These are phyloP conservation scores for Porogramme epimiltina DNA, from an alignment of 1,284 basidiomycete species.

Conservation along the genomic window DNA sequence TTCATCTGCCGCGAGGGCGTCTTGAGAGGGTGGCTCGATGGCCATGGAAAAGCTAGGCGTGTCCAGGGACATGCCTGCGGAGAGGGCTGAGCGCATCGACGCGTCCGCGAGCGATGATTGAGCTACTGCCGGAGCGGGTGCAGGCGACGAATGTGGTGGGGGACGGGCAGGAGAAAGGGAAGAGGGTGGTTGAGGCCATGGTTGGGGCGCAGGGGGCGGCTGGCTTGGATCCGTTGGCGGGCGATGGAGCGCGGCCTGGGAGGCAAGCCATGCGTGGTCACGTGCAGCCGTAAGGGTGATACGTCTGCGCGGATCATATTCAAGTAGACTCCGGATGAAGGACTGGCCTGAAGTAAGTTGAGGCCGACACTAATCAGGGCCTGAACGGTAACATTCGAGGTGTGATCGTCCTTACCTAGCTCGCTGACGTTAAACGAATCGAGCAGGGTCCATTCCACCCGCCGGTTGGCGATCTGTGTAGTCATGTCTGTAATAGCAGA, in stretches of 20 bases:
- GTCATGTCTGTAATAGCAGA: constrained; percentile 54
- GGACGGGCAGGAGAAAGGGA: constrained; percentile 27
- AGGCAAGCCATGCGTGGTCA: constrained; percentile 65
- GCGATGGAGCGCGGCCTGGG: constrained; percentile 21
- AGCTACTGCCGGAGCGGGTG: constrained; percentile 12
- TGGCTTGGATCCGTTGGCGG: constrained; percentile 14
- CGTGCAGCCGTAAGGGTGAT: constrained; percentile 63
- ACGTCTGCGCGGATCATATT: constrained; percentile 51
- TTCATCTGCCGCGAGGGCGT: constrained; percentile 4
- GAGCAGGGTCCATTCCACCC: constrained; percentile 64
- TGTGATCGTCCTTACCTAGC: constrained; percentile 11
- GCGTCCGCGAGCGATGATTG: constrained; percentile 2
- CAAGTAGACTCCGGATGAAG: constrained; percentile 52
- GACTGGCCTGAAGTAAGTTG: constrained; percentile 26
- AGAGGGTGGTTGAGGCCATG: neutral
- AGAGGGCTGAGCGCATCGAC: constrained; percentile 20
- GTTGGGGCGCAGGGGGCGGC: constrained; percentile 26
- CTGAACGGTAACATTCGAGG: constrained; percentile 11
- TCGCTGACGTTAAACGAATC: constrained; percentile 35
- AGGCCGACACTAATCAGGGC: neutral
- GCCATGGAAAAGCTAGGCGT: neutral
- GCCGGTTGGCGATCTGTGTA: constrained; percentile 54
- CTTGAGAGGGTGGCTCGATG: constrained; percentile 10
- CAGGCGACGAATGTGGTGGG: constrained; percentile 19
- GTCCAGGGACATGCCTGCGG: constrained; percentile 18